Conservation (phyloP, 2,329 filamentous ascomycete species). For the Cryphonectria naterciae region DNA sequence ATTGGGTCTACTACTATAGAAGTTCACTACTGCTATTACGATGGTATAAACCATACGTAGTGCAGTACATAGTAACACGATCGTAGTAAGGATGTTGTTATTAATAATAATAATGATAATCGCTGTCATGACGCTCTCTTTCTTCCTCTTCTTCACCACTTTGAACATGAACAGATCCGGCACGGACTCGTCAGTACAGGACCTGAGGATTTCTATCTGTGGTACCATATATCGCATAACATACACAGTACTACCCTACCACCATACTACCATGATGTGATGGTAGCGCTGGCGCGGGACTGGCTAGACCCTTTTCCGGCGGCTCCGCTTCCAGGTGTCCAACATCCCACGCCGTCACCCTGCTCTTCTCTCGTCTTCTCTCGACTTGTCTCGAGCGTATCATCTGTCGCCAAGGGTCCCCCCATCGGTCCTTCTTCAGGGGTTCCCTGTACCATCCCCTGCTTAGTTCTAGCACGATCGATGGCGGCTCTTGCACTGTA, state of each 20-base stretch:
- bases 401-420: background rate
- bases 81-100: too few relatives aligned
- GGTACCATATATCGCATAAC: background rate
- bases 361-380: background rate
- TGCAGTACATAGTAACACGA: background rate
- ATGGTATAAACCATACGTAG: background rate
- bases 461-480: background rate
- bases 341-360: constrained; percentile 7
- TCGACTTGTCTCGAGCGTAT: background rate
- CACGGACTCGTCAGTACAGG: too few relatives aligned
- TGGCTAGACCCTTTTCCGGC: background rate
- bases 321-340: constrained; percentile 1
- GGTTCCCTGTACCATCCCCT: background rate
- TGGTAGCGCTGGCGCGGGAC: background rate
- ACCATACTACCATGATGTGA: background rate
- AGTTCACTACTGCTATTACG: background rate
- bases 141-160: background rate
- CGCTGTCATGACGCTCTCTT: background rate
- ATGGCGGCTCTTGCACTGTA: constrained; percentile 8
- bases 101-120: background rate
- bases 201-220: too few relatives aligned
- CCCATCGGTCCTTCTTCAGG: background rate
- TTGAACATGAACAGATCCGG: background rate
- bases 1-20: background rate
- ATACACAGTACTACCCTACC: background rate